These are phyloP conservation scores for Coemansia asiatica DNA, from an alignment of 192 early-diverging fungal species.

Conservation along the genomic window DNA sequence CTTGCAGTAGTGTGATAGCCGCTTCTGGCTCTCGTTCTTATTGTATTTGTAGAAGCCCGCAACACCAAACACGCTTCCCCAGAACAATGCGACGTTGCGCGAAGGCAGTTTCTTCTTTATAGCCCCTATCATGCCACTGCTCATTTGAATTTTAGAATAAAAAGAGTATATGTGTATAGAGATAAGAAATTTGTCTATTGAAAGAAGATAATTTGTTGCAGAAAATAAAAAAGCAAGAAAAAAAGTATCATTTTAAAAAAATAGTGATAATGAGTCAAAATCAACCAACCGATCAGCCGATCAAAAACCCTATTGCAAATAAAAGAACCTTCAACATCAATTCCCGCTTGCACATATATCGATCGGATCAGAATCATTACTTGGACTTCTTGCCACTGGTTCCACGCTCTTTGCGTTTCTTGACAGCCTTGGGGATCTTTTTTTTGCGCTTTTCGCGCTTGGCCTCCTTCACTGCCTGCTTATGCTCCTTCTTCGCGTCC, in stretches of 20 bases:
- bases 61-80: conserved; percentile 28
- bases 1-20: conserved; percentile 39
- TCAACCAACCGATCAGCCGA: background rate
- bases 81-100: conserved; percentile 50
- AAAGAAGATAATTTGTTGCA: no score
- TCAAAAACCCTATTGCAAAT: no score
- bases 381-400: conserved; percentile 64
- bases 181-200: background rate
- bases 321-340: no score
- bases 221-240: background rate
- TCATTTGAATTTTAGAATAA: conserved; percentile 11
- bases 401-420: conserved; percentile 86
- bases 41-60: conserved; percentile 50
- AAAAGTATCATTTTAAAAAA: no score
- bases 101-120: conserved; percentile 45
- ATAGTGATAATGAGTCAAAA: background rate
- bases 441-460: conserved; percentile 88
- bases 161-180: background rate
- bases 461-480: conserved; percentile 83
- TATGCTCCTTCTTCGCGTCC: conserved; percentile 86
- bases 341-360: no score
- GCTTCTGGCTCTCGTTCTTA: conserved; percentile 39
- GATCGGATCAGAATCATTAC: no score
- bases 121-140: conserved; percentile 21
- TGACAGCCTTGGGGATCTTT: conserved; percentile 95